phyloP scores from a whole-genome alignment of 257 asterid genomes.

The Capsicum pubescens region DNA sequence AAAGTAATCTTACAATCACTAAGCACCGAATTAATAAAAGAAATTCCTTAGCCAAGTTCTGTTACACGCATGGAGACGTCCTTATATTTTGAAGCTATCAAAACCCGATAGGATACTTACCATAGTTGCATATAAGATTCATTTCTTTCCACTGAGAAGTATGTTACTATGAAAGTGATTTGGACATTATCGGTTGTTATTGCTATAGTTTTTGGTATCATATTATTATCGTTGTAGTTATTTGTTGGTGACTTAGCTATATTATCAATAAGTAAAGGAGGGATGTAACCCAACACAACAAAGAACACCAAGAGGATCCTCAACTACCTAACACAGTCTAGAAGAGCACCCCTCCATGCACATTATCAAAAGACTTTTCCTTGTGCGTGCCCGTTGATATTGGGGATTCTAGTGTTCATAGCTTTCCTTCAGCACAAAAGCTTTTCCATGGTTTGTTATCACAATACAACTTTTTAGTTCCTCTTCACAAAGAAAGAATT shows the following conservation, averaged over 20 bases:
- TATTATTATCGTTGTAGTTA: background rate
- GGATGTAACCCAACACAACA: background rate
- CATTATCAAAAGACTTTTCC: background rate
- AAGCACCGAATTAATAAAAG: background rate
- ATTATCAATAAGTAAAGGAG: background rate
- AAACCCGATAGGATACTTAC: background rate
- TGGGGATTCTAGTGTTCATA: background rate
- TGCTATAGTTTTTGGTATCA: background rate
- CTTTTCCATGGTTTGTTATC: background rate
- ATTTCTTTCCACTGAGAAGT: background rate
- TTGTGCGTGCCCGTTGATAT: background rate
- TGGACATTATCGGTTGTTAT: background rate
- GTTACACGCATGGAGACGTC: background rate
- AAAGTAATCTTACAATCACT: background rate
- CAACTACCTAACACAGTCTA: conserved; percentile 16
- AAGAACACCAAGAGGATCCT: conserved; percentile 17
- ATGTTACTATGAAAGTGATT: background rate
- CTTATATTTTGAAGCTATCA: background rate
- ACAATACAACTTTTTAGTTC: background rate
- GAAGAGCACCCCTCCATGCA: conserved; percentile 13
- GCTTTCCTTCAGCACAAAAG: background rate
- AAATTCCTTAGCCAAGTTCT: background rate
- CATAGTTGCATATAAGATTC: background rate
- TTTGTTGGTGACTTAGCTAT: background rate
- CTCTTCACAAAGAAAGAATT: background rate